Base-by-base conservation (phyloP, 148 eudicot species). In the Vaccinium corymbosum region DNA sequence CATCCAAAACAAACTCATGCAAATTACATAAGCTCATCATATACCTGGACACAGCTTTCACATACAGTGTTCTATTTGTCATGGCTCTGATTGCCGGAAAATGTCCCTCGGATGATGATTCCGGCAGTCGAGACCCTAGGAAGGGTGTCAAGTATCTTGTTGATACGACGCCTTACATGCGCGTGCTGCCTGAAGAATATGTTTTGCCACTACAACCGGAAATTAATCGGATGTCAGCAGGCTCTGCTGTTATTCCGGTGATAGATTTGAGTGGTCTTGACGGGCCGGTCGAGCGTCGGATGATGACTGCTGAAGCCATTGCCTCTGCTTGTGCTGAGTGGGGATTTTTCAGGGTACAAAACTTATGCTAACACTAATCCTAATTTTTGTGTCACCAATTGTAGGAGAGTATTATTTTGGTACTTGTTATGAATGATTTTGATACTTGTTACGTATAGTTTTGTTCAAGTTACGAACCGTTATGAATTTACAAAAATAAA, bases 281-380 rank as follows among this genome's bases (percentile, higher is more conserved):
- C 25, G 85, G 85, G n/a, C 25, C 82, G 16, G 0, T 35, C 25
- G 57, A 48, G 48, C 53, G 7, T 7, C 70, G 85, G 4, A 15
- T 22, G 49, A 25, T 74, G 25, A 51, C 82, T 11, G 71, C 82
- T 46, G 17, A 78, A 29, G 85, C 82, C 57, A 82, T 86, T 46
- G 72, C 59, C 62, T 82, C 87, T 38, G 87, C 87, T 35, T 86
- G 87, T 66, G 66, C 66, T 3, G 50, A 68, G 1, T 86, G 85
- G 87, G 87, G 87, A 66, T 82, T 86, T 61, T 86, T 86, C 53
- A 77, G 73, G 87, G 85, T 82, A 29, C 77, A 11, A 70, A 6
- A 68, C 17, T 27, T 27, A 29, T 13, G 73, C 73, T 27, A 64
- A 17, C 17, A 27, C 29, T 52, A 13, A 27, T 14, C 38, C 35